These are phyloP conservation scores for Diplodia scrobiculata DNA, from an alignment of 2,329 filamentous ascomycete species.

Conservation along the genomic window DNA sequence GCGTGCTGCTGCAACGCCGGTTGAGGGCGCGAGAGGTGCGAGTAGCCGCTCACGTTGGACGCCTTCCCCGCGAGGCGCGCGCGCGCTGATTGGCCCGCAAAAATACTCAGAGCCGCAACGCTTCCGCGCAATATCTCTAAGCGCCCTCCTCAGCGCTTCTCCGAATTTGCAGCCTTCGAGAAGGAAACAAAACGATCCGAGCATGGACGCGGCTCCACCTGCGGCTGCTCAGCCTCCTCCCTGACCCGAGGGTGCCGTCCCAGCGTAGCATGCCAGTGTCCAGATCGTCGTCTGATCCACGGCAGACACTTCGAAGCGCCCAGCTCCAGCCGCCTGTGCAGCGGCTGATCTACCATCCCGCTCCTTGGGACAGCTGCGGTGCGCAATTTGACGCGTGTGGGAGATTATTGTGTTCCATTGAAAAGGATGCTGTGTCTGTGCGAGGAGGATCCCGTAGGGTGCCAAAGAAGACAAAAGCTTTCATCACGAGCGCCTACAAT, in stretches of 20 bases:
- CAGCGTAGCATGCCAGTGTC: conserved; percentile 15
- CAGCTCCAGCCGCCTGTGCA: conserved; percentile 22
- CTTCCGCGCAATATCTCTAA: conserved; percentile 11
- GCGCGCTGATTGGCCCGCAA: conserved; percentile 17
- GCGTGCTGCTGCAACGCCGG: neutral
- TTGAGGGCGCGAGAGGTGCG: neutral
- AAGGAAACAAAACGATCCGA: conserved; percentile 18
- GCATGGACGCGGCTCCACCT: conserved; percentile 13
- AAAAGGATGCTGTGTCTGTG: conserved; percentile 11
- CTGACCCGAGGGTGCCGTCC: conserved; percentile 11
- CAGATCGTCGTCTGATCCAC: conserved; percentile 23
- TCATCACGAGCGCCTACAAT: neutral
- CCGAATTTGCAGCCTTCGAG: conserved; percentile 11
- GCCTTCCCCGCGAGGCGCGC: conserved; percentile 16
- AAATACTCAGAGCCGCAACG: conserved; percentile 24
- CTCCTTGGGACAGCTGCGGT: neutral
- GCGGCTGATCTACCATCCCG: conserved; percentile 24
- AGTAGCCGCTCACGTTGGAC: conserved; percentile 20
- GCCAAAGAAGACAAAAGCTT: neutral
- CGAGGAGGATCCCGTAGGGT: neutral
- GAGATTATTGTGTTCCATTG: conserved; percentile 3
- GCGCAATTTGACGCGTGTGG: conserved; percentile 20
- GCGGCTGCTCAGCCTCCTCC: conserved; percentile 25
- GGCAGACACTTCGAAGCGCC: conserved; percentile 15
- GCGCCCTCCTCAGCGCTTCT: conserved; percentile 14